These are phyloP conservation scores for Penicillium canescens DNA, from an alignment of 495 filamentous ascomycete genomes.

Conservation along the genomic window DNA sequence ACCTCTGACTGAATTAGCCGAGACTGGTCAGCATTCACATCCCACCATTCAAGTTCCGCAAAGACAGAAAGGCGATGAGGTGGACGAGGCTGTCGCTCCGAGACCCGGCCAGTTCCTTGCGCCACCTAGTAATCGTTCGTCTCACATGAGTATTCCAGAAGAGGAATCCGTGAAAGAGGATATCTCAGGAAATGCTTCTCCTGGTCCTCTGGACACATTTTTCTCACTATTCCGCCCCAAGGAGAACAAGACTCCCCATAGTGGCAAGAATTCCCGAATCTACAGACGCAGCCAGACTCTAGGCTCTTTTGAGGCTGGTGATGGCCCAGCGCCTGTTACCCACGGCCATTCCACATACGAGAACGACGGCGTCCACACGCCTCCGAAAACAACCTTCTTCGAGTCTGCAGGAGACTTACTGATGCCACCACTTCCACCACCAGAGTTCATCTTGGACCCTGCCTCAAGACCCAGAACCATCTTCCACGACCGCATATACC, in stretches of 20 bases:
- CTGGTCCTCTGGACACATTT: slow-evolving; percentile 56
- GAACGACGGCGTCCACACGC: slow-evolving; percentile 56
- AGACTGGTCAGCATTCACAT: slow-evolving; percentile 2
- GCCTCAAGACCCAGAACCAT: slow-evolving; percentile 84
- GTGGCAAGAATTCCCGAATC: slow-evolving; percentile 63
- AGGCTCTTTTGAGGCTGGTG: slow-evolving; percentile 39
- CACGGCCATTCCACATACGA: slow-evolving; percentile 42
- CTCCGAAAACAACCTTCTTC: slow-evolving; percentile 91
- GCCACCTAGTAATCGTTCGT: neutral
- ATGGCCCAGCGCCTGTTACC: slow-evolving; percentile 30
- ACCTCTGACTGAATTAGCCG: slow-evolving; percentile 25
- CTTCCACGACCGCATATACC: slow-evolving; percentile 95
- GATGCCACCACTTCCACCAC: slow-evolving; percentile 81
- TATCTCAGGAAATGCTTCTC: slow-evolving; percentile 18
- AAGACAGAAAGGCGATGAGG: neutral
- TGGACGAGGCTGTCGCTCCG: slow-evolving; percentile 15
- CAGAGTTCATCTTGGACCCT: slow-evolving; percentile 79
- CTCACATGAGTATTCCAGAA: slow-evolving; percentile 3
- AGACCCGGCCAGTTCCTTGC: slow-evolving; percentile 21
- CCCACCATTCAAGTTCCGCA: neutral
- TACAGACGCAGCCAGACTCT: slow-evolving; percentile 77
- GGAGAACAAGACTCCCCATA: slow-evolving; percentile 27
- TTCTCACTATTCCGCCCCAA: slow-evolving; percentile 63
- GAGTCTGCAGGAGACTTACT: slow-evolving; percentile 91
- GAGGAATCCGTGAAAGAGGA: slow-evolving; percentile 13